Conservation (phyloP, 1,139 yeast genomes). For the Pneumocystis oryctolagi region DNA sequence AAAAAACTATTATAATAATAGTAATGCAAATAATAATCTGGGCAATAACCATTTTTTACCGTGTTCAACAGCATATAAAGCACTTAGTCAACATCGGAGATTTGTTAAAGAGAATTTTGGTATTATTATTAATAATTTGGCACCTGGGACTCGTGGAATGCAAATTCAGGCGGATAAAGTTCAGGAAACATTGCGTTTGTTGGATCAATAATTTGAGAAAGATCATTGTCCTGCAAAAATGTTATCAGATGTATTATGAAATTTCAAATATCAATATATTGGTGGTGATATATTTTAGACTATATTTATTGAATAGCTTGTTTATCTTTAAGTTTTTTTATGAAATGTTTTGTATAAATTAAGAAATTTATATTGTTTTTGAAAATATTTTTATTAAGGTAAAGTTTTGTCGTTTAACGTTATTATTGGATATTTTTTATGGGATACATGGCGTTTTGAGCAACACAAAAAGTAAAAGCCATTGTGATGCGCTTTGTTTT, state of each 20-base stretch:
- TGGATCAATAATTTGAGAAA: background rate
- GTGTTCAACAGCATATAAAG: conserved; percentile 76
- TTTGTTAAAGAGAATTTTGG: conserved; percentile 60
- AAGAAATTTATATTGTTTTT: too few relatives aligned
- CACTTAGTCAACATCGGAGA: conserved; percentile 64
- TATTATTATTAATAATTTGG: conserved; percentile 33
- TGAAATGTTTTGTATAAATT: too few relatives aligned
- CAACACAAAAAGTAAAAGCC: background rate
- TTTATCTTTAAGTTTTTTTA: too few relatives aligned
- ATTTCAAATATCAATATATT: background rate
- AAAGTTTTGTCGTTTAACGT: too few relatives aligned
- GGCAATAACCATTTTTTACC: conserved; percentile 68
- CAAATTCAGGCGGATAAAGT: background rate
- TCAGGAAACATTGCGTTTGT: background rate
- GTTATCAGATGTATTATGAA: background rate
- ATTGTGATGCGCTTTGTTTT: background rate
- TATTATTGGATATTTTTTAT: background rate
- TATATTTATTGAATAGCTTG: background rate
- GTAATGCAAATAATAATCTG: conserved; percentile 82
- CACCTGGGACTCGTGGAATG: background rate
- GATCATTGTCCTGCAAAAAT: background rate
- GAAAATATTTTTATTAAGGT: too few relatives aligned
- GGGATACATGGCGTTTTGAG: background rate
- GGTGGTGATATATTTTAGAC: background rate
- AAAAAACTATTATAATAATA: conserved; percentile 5